These are phyloP conservation scores for Russula lepida DNA, from an alignment of 768 basidiomycete genomes.

Conservation along the genomic window DNA sequence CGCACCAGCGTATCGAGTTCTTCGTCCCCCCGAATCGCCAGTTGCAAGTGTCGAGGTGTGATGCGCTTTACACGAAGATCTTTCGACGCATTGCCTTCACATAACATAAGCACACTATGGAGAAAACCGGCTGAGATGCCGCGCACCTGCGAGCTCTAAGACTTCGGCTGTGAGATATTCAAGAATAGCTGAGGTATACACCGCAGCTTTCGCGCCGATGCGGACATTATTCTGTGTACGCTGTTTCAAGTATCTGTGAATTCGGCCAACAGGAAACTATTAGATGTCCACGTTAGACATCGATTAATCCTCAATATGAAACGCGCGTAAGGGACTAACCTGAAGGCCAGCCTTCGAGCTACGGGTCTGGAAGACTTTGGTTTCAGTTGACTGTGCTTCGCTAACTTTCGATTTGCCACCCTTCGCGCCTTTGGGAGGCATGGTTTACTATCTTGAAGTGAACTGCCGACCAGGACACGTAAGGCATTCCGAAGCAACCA, in stretches of 20 bases:
- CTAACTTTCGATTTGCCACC: slow-evolving; percentile 19
- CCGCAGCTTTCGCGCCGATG: slow-evolving; percentile 95
- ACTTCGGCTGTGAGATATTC: slow-evolving; percentile 97
- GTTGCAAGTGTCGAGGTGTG: slow-evolving; percentile 90
- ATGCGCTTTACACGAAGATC: slow-evolving; percentile 97
- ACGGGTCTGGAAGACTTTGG: slow-evolving; percentile 19
- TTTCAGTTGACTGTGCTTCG: neutral
- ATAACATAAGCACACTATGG: neutral
- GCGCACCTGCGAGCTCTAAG: slow-evolving; percentile 84
- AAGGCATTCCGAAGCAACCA: neutral
- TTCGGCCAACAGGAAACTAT: slow-evolving; percentile 95
- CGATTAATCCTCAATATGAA: neutral
- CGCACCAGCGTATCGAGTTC: slow-evolving; percentile 93
- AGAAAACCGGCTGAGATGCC: neutral
- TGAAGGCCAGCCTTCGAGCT: slow-evolving; percentile 19
- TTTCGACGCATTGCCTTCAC: slow-evolving; percentile 87
- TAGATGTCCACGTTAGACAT: too few species aligned
- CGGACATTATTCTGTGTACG: slow-evolving; percentile 90
- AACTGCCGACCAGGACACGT: neutral
- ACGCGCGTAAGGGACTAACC: neutral
- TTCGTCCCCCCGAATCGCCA: slow-evolving; percentile 95
- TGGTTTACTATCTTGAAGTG: neutral
- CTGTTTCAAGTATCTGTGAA: slow-evolving; percentile 90
- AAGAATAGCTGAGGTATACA: slow-evolving; percentile 91
- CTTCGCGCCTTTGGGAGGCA: slow-evolving; percentile 13